Base-by-base conservation (phyloP, 257 asterid species). In the Vinca minor region DNA sequence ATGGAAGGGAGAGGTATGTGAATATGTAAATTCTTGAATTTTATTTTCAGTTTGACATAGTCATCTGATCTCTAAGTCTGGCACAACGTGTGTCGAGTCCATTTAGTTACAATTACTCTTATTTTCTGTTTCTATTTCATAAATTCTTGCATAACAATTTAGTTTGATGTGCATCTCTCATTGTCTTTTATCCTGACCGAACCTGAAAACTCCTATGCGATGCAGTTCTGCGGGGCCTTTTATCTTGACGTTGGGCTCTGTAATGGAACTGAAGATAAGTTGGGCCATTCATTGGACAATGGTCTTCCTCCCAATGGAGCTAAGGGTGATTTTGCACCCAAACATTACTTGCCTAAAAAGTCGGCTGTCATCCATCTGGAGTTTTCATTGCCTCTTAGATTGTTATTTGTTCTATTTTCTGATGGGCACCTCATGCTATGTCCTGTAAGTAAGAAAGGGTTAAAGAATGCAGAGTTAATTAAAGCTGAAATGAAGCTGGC, bases 1-100 rank as follows among this genome's bases (percentile, higher is more conserved):
- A 49, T 89, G 99, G 99, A 90, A 93, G 92, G 99, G 99, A 62
- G 97, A 93, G 99, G 99, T 93, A 85, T 57, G 68, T 55, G 29
- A 14, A 68, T 18, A 5, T 63, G 57, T 6, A 11, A 42, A 55
- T 44, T 38, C 58, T 26, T 53, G 34, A 54, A 41, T 48, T 45
- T 4, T 28, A 42, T 48, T 64, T 64, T 41, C 4, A 60, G 35
- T 57, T 50, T 23, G 31, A 23, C 8, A 23, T n/a, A n/a, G 10
- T 31, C 11, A 50, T 50, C 34, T 50, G n/a, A n/a, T n/a, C n/a
- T n/a, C n/a, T 50, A 14, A 23, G 18, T 4, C 57, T 23, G 18
- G 13, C 20, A 44, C 26, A 29, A 31, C 41, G 17, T 18, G 42
- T 31, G 42, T 32, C 31, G 8, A 36, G 42, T 9, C 25, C 34